phyloP scores from a whole-genome alignment of 192 early-diverging fungal genomes.

The Coemansia sp. region DNA sequence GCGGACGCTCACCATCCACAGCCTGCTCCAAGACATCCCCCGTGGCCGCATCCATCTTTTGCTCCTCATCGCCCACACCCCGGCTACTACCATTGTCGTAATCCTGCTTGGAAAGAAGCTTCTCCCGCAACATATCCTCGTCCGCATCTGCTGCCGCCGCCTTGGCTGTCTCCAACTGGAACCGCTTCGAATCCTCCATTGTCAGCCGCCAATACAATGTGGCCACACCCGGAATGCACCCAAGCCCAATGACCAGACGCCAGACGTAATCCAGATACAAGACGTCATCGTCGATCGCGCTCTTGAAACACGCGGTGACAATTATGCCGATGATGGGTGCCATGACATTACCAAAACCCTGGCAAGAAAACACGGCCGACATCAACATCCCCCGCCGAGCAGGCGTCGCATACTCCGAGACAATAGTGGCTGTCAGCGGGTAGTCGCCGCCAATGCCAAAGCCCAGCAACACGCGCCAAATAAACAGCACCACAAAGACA shows the following conservation, averaged over 20 bases:
- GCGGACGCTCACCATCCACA: too few relatives aligned
- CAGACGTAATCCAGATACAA: slow-evolving; percentile 82
- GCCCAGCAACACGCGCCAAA: slow-evolving; percentile 91
- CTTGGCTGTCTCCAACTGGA: slow-evolving; percentile 36
- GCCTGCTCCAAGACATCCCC: too few relatives aligned
- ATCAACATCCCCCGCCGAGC: slow-evolving; percentile 84
- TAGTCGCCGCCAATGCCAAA: slow-evolving; percentile 95
- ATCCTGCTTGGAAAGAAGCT: slow-evolving; percentile 26
- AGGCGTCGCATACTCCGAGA: slow-evolving; percentile 82
- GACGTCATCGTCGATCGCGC: slow-evolving; percentile 56
- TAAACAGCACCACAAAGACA: slow-evolving; percentile 64
- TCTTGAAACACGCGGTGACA: slow-evolving; percentile 65
- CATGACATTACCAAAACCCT: slow-evolving; percentile 82
- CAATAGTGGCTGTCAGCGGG: slow-evolving; percentile 89
- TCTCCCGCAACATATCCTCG: slow-evolving; percentile 40
- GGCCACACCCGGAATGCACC: slow-evolving; percentile 71
- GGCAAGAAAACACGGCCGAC: slow-evolving; percentile 87
- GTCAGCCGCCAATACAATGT: slow-evolving; percentile 81
- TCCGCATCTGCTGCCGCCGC: slow-evolving; percentile 35
- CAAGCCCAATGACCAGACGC: slow-evolving; percentile 83
- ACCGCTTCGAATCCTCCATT: slow-evolving; percentile 92
- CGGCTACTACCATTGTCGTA: not conserved
- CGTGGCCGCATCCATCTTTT: not conserved
- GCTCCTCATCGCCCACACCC: not conserved
- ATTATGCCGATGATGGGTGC: slow-evolving; percentile 74